These are phyloP conservation scores for Incumbomyces delicatus DNA, from an alignment of 2,329 filamentous ascomycete genomes.

Conservation along the genomic window DNA sequence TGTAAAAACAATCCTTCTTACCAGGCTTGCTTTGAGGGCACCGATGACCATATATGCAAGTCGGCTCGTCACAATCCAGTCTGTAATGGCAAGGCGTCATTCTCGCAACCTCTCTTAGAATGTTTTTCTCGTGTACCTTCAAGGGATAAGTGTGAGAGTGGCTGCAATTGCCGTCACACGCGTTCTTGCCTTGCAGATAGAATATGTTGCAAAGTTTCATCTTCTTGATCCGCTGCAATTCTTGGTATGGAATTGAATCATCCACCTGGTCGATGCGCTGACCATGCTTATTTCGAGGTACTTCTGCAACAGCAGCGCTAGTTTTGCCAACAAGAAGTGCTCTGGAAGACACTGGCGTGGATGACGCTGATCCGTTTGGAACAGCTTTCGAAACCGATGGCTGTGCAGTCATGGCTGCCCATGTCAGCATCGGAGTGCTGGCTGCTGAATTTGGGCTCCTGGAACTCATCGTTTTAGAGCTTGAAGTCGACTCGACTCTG, in stretches of 20 bases:
- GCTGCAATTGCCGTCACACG: slow-evolving; percentile 50
- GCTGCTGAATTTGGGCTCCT: slow-evolving; percentile 21
- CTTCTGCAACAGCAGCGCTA: slow-evolving; percentile 26
- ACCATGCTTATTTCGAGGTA: slow-evolving; percentile 49
- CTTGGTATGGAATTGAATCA: slow-evolving; percentile 43
- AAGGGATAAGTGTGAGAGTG: slow-evolving; percentile 47
- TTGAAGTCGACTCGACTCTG: slow-evolving; percentile 30
- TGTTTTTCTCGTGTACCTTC: slow-evolving; percentile 42
- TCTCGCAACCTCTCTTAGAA: slow-evolving; percentile 49
- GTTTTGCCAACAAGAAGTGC: slow-evolving; percentile 31
- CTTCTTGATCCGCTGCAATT: slow-evolving; percentile 51
- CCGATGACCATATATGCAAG: slow-evolving; percentile 56
- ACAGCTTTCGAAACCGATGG: slow-evolving; percentile 11
- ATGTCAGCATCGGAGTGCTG: slow-evolving; percentile 24
- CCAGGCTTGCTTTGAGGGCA: slow-evolving; percentile 47
- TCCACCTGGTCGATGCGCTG: slow-evolving; percentile 48
- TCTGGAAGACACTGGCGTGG: slow-evolving; percentile 27
- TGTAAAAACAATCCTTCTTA: slow-evolving; percentile 48
- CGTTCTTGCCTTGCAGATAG: slow-evolving; percentile 42
- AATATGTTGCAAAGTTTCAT: slow-evolving; percentile 55
- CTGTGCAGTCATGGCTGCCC: slow-evolving; percentile 26
- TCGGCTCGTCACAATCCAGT: slow-evolving; percentile 46
- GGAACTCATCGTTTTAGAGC: slow-evolving; percentile 24
- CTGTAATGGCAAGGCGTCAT: slow-evolving; percentile 54
- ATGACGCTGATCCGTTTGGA: slow-evolving; percentile 13